Evolutionary conservation across 73 alveolate genomes (phyloP).

Genomic region (Symbiodinium pilosum): DNA sequence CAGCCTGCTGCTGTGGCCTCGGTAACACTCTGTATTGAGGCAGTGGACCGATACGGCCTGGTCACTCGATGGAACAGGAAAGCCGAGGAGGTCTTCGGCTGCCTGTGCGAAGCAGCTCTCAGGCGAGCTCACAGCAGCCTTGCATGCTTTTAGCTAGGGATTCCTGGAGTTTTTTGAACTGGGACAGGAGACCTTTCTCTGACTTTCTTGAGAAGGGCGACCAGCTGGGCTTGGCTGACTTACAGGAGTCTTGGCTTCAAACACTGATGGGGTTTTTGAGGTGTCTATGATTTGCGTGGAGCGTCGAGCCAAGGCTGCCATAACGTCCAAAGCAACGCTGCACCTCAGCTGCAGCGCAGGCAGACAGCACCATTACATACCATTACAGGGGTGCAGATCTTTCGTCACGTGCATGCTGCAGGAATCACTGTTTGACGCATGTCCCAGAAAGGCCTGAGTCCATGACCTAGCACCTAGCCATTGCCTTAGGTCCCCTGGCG

Average conservation of each 20-base stretch:
- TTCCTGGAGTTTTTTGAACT: background rate
- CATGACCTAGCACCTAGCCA: background rate
- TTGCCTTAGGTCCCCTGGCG: conserved; percentile 40
- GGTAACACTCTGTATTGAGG: conserved; percentile 10
- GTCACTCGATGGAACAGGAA: conserved; percentile 84
- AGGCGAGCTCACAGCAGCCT: background rate
- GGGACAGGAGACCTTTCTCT: conserved; percentile 80
- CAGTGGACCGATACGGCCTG: conserved; percentile 76
- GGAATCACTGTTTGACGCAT: background rate
- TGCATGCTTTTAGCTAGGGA: background rate
- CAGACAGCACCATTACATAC: background rate
- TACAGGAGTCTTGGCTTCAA: conserved; percentile 29
- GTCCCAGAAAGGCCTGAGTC: background rate
- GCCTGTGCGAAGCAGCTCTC: conserved; percentile 66
- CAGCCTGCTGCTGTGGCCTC: background rate
- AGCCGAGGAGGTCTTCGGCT: conserved; percentile 86
- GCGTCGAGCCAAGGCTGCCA: background rate
- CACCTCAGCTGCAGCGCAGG: background rate
- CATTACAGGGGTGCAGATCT: too few species aligned
- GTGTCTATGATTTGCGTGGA: background rate
- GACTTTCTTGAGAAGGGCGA: conserved; percentile 53
- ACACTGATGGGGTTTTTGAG: background rate
- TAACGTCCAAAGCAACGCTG: background rate
- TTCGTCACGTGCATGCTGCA: background rate
- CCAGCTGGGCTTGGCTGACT: conserved; percentile 62